Conservation (phyloP, 2,329 filamentous ascomycete genomes). For the Byssothecium circinans region DNA sequence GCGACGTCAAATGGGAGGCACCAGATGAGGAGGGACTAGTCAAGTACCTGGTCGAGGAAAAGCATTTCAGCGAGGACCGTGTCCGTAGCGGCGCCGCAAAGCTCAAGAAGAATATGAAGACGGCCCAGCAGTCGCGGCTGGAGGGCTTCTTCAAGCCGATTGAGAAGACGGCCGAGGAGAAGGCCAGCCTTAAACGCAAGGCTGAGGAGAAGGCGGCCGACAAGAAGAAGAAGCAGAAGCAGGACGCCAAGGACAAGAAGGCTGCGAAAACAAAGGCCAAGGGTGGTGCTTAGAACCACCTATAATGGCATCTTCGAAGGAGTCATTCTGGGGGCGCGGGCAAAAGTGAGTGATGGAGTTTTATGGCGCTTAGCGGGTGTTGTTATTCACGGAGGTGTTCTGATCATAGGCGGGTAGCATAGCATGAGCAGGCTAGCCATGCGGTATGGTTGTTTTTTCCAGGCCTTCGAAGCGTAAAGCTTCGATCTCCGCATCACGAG, state of each 20-base stretch:
- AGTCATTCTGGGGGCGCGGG: not conserved
- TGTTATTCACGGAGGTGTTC: not conserved
- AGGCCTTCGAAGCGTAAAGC: not conserved
- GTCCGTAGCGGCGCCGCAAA: slow-evolving; percentile 77
- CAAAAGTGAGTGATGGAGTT: not conserved
- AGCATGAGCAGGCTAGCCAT: not conserved
- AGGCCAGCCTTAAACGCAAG: slow-evolving; percentile 85
- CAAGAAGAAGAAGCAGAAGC: slow-evolving; percentile 93
- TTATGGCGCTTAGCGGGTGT: not conserved
- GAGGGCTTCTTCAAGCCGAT: slow-evolving; percentile 97
- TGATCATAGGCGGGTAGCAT: not conserved
- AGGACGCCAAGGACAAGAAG: slow-evolving; percentile 93
- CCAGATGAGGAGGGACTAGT: slow-evolving; percentile 89
- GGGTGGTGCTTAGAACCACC: slow-evolving; percentile 52
- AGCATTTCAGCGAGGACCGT: slow-evolving; percentile 95
- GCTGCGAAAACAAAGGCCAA: slow-evolving; percentile 85
- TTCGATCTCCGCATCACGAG: too few species aligned
- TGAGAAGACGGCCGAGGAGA: slow-evolving; percentile 84
- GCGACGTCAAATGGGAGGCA: slow-evolving; percentile 97
- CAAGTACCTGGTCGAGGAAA: slow-evolving; percentile 87
- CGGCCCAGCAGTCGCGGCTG: slow-evolving; percentile 82
- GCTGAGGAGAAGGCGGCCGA: slow-evolving; percentile 88
- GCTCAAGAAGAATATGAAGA: slow-evolving; percentile 88
- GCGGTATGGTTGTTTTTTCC: not conserved
- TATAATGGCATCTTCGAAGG: not conserved